Base-by-base conservation (phyloP, 2,329 filamentous ascomycete genomes). In the Dryadomyces quercivorus region DNA sequence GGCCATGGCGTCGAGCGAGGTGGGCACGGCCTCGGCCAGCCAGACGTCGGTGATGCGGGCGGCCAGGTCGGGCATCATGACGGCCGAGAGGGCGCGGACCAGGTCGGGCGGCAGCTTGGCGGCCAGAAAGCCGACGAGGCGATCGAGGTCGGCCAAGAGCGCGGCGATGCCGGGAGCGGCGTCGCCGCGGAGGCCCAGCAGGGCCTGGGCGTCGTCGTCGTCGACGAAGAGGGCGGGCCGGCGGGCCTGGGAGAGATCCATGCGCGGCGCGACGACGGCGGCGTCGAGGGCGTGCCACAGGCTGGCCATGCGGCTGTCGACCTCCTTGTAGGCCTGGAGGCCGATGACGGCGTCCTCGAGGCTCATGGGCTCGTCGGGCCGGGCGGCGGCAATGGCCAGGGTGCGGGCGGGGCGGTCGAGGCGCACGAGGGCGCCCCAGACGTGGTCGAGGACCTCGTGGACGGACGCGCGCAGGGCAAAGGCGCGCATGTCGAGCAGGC, bases 1-100 rank as follows among this genome's bases (percentile, higher is more conserved):
- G 9, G 74, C 73, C 67, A 96, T 82, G 12, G 85, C 82, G 12
- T 78, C 74, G 12, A 95, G 72, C 0, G 86, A 84, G 1, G 84
- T 74, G 1, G 93, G 92, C 0, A 98, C 84, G 1, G 82, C 80
- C 15, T 81, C 76, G 36, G 87, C 80, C 8, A 98, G 76, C 85
- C 89, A 95, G 5, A 77, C 74, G 5, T 77, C 77, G 44, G 89
- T 84, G 12, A 96, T 74, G 21, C 80, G 79, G 6, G 80, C 75
- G 9, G 84, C 76, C 10, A 95, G 68, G 43, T 78, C 75, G 0
- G 83, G 82, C 66, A 95, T 79, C 65, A 96, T 79, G 9, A 80
- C 77, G 13, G 77, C 72, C 0, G 86, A 86, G 1, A 96, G 70
- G 1, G 80, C 74, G 49, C 74, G 70, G 1, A 82, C 66, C 6